Evolutionary conservation across 768 basidiomycete genomes (phyloP).

Genomic region (Pleurotus tuoliensis): DNA sequence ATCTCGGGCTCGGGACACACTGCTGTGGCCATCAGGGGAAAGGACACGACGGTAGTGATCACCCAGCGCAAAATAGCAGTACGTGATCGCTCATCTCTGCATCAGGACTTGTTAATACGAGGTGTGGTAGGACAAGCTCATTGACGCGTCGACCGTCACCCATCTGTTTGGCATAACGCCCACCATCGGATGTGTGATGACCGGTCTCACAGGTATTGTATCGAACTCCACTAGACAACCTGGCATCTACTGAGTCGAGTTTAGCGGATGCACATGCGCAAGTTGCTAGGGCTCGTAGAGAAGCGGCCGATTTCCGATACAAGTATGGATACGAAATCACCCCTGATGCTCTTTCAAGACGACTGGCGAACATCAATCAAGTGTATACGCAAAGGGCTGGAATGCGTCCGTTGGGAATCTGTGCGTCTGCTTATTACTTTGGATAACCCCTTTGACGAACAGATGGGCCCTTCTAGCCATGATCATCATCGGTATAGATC

Average conservation of each 20-base stretch:
- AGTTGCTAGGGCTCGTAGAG: constrained; percentile 77
- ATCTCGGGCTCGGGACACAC: constrained; percentile 97
- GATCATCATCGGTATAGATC: constrained; percentile 92
- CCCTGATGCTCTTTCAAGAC: constrained; percentile 90
- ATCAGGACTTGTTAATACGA: neutral
- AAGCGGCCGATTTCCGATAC: constrained; percentile 92
- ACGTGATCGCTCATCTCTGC: constrained; percentile 26
- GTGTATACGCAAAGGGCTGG: constrained; percentile 97
- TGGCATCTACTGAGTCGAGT: neutral
- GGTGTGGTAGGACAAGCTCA: constrained; percentile 81
- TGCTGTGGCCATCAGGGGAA: constrained; percentile 86
- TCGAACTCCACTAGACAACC: neutral
- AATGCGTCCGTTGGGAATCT: constrained; percentile 95
- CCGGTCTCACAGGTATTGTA: constrained; percentile 83
- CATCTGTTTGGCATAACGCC: constrained; percentile 96
- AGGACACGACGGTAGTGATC: constrained; percentile 92
- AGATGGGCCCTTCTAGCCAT: constrained; percentile 55
- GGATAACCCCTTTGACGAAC: neutral
- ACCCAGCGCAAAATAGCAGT: constrained; percentile 99
- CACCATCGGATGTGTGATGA: constrained; percentile 96
- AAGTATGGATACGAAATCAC: constrained; percentile 99
- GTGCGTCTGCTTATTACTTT: constrained; percentile 40
- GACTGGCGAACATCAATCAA: constrained; percentile 97
- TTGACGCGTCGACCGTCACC: constrained; percentile 90
- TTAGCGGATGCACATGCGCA: constrained; percentile 91